phyloP scores from a whole-genome alignment of 495 filamentous ascomycete genomes.

The Neurospora hispaniola region DNA sequence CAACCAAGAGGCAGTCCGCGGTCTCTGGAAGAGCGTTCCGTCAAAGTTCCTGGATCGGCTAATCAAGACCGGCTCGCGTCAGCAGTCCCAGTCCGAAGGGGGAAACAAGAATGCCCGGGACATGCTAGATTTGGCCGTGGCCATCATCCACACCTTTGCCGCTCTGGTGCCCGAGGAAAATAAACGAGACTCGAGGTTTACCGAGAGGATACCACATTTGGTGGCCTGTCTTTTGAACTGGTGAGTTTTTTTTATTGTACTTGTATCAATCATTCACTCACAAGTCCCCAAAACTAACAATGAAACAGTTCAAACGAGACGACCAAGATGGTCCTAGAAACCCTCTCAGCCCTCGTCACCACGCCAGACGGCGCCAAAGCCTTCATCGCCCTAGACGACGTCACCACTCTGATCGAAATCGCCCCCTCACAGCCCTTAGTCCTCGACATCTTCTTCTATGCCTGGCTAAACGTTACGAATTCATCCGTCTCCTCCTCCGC shows the following conservation, averaged over 20 bases:
- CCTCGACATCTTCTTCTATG: slow-evolving; percentile 39
- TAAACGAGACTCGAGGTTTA: slow-evolving; percentile 31
- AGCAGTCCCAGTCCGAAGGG: slow-evolving; percentile 3
- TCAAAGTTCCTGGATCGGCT: slow-evolving; percentile 50
- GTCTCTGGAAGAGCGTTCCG: slow-evolving; percentile 45
- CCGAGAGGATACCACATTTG: slow-evolving; percentile 39
- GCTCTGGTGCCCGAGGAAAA: slow-evolving; percentile 37
- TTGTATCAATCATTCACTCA: no score
- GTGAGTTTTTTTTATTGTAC: slow-evolving; percentile 19
- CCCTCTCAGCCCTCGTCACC: slow-evolving; percentile 39
- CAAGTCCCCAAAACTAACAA: slow-evolving; percentile 10
- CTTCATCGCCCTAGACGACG: slow-evolving; percentile 35
- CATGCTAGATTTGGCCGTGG: slow-evolving; percentile 52
- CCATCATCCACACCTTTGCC: slow-evolving; percentile 48
- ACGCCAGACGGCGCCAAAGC: slow-evolving; percentile 32
- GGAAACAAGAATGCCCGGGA: slow-evolving; percentile 30
- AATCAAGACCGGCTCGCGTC: slow-evolving; percentile 36
- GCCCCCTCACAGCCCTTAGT: slow-evolving; percentile 40
- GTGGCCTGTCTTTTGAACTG: slow-evolving; percentile 39
- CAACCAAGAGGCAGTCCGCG: slow-evolving; percentile 23
- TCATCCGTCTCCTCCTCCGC: neutral
- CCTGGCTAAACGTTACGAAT: slow-evolving; percentile 35
- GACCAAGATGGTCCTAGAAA: slow-evolving; percentile 40
- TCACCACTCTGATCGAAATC: slow-evolving; percentile 41
- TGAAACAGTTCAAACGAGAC: slow-evolving; percentile 39